Base-by-base conservation (phyloP, 2,329 filamentous ascomycete species). In the Alternaria sp. region DNA sequence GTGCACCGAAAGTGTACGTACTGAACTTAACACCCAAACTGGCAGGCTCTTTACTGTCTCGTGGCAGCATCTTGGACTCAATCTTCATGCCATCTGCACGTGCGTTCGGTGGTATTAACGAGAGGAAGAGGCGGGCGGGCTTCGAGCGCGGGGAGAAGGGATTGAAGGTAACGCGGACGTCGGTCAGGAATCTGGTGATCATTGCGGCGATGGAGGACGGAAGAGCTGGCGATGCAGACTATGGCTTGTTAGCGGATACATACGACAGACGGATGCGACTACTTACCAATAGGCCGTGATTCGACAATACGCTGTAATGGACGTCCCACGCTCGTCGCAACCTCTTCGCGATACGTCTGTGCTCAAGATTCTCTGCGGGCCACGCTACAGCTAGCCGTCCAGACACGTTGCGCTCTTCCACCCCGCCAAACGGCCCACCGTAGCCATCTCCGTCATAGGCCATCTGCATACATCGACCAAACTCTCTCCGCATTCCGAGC, bases 141-240 rank as follows among this genome's bases (percentile, higher is more conserved):
- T 93, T 93, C 66, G 93, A 90, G 78, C 87, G 86, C 23, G 87
- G 82, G 26, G 89, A 91, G 87, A 98, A 98, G 43, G 96, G 95
- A 82, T 97, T 97, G 89, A 98, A 97, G 79, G 89, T 89, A 69
- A 93, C 91, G 74, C 87, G 89, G 74, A 98, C 89, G 79, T 93
- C 89, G 79, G 93, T 95, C 80, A 96, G 88, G 84, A 93, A 96
- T 78, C 90, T 89, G 63, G 92, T 95, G 65, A 96, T 92, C 93
- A 96, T 96, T 74, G 76, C 79, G 78, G 74, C 45, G 65, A 25
- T 9, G 54, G 40, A 7, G 44, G 26, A 23, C 54, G 25, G 30
- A 49, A 32, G n/a, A 23, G n/a, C 0, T 3, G 30, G 17, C 32
- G 19, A 36, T 36, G 30, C 30, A 40, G 13, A 32, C 10, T 15